These are phyloP conservation scores for Microdochium nivale DNA, from an alignment of 2,329 filamentous ascomycete genomes.

Conservation along the genomic window DNA sequence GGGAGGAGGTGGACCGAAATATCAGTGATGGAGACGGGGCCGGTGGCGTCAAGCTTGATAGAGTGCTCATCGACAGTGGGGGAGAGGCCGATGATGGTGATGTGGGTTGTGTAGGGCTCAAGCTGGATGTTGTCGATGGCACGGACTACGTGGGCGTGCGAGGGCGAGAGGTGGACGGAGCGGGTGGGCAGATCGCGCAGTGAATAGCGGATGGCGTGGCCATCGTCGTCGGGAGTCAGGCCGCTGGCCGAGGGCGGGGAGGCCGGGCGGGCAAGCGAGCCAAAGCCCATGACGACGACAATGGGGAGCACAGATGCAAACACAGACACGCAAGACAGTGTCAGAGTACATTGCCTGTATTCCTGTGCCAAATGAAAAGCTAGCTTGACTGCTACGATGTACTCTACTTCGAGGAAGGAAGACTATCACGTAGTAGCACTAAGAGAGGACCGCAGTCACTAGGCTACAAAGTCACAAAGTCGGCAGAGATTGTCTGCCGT, in stretches of 20 bases:
- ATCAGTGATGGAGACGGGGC: constrained; percentile 51
- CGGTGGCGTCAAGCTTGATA: constrained; percentile 51
- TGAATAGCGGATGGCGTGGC: constrained; percentile 29
- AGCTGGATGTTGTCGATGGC: constrained; percentile 47
- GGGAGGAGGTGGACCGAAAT: constrained; percentile 51
- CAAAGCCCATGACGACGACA: neutral
- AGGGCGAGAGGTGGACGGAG: constrained; percentile 55
- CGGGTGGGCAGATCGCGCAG: constrained; percentile 49
- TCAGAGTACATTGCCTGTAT: neutral
- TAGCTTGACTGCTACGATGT: no score
- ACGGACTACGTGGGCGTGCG: constrained; percentile 49
- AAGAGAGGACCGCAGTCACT: no score
- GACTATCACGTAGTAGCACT: no score
- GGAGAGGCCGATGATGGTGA: constrained; percentile 45
- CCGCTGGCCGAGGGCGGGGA: constrained; percentile 5
- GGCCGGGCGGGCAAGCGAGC: neutral
- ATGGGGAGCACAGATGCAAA: neutral
- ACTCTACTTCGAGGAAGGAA: no score
- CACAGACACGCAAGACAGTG: neutral
- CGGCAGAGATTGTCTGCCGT: no score
- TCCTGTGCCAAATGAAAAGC: no score
- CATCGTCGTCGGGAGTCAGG: constrained; percentile 18
- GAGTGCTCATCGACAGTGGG: constrained; percentile 44
- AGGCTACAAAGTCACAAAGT: no score
- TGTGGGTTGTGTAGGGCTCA: constrained; percentile 46